A percentile compares a stretch with the other conserved stretches of the same genome.
Conservation (phyloP, 805 yeast species). For the Naumovozyma castellii region DNA sequence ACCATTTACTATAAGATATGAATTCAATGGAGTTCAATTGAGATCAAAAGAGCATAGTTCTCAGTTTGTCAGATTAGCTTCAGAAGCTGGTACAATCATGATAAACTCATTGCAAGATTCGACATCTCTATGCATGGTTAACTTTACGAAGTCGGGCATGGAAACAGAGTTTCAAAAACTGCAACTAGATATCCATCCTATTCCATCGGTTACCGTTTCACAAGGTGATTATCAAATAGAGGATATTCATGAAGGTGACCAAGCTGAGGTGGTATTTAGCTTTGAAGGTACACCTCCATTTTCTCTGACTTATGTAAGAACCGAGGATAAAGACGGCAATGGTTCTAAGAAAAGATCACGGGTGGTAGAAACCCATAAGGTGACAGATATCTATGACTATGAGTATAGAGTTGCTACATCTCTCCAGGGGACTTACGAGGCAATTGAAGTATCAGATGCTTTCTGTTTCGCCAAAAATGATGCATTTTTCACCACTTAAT, state of each 20-base stretch:
- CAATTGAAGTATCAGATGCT: conserved; percentile 79
- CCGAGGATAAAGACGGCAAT: conserved; percentile 37
- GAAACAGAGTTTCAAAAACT: conserved; percentile 27
- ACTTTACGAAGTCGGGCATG: conserved; percentile 36
- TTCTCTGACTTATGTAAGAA: conserved; percentile 72
- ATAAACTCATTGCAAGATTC: conserved; percentile 67
- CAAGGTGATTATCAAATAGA: conserved; percentile 69
- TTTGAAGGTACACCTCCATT: conserved; percentile 90
- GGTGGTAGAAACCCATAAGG: conserved; percentile 50
- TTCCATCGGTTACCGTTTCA: conserved; percentile 73
- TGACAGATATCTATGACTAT: conserved; percentile 53
- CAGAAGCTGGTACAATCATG: conserved; percentile 67
- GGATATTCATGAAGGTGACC: conserved; percentile 91
- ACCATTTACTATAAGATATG: conserved; percentile 69
- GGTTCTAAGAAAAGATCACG: conserved; percentile 40
- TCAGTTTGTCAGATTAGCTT: conserved; percentile 60
- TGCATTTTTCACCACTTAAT: conserved; percentile 21
- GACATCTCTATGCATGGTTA: conserved; percentile 60
- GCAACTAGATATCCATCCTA: conserved; percentile 39
- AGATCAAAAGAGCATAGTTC: conserved; percentile 44
- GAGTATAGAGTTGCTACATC: conserved; percentile 68
- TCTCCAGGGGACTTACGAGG: conserved; percentile 89
- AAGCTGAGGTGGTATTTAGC: conserved; percentile 73
- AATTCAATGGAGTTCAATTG: conserved; percentile 54
- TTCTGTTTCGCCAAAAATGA: conserved; percentile 52